phyloP scores from a whole-genome alignment of 2,329 filamentous ascomycete species.

The Emmonsiellopsis sp. region DNA sequence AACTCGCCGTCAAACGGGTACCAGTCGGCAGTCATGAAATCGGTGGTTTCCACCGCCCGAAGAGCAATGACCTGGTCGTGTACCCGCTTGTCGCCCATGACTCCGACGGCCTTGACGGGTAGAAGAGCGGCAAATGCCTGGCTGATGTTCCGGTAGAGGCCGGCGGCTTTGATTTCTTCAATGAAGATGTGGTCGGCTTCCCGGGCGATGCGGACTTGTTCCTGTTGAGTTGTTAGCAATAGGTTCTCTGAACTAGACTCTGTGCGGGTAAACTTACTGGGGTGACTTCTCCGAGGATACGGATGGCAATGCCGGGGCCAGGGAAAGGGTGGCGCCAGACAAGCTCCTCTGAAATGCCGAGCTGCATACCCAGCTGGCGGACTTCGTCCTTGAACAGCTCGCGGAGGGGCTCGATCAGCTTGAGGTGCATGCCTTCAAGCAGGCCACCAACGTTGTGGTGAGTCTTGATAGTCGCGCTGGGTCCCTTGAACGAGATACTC shows the following conservation, averaged over 20 bases:
- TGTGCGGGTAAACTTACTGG: not conserved
- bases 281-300: slow-evolving; percentile 63
- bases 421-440: slow-evolving; percentile 46
- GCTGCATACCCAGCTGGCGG: slow-evolving; percentile 53
- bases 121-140: slow-evolving; percentile 64
- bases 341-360: slow-evolving; percentile 66
- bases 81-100: slow-evolving; percentile 55
- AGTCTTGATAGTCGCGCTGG: slow-evolving; percentile 63
- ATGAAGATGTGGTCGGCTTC: slow-evolving; percentile 40
- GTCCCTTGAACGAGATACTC: slow-evolving; percentile 64
- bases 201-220: slow-evolving; percentile 62
- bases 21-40: slow-evolving; percentile 69
- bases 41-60: slow-evolving; percentile 51
- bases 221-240: slow-evolving; percentile 27
- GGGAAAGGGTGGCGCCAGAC: slow-evolving; percentile 72
- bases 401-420: slow-evolving; percentile 59
- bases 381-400: slow-evolving; percentile 77
- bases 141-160: slow-evolving; percentile 48
- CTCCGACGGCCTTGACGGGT: slow-evolving; percentile 52
- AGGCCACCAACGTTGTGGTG: slow-evolving; percentile 61
- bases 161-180: slow-evolving; percentile 35
- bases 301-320: slow-evolving; percentile 61
- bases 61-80: slow-evolving; percentile 53
- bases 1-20: slow-evolving; percentile 59
- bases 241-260: too few relatives aligned